A percentile compares a stretch with the other conserved stretches of the same genome.
Evolutionary conservation across 352 stramenopile genomes (phyloP).

Genomic region (Pythium biforme): DNA sequence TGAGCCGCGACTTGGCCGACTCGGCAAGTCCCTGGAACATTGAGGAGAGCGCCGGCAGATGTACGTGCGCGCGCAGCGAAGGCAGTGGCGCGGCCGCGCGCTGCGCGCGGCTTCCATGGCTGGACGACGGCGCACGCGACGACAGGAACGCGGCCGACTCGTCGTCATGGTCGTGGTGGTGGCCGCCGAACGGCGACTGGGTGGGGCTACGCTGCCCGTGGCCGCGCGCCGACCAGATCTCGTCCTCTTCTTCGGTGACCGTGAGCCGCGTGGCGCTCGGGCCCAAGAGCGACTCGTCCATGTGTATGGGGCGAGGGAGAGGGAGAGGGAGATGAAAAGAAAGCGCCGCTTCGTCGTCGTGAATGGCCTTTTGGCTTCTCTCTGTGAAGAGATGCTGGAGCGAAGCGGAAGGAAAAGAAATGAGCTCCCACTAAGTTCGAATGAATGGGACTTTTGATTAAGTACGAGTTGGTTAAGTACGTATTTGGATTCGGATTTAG

Average conservation of each 20-base stretch:
- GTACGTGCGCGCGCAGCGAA: slow-evolving; percentile 63
- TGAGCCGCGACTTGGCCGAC: slow-evolving; percentile 46
- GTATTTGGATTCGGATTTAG: slow-evolving; percentile 1
- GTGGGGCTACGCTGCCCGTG: slow-evolving; percentile 4
- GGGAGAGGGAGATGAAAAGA: background rate
- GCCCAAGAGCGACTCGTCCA: slow-evolving; percentile 70
- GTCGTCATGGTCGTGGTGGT: slow-evolving; percentile 11
- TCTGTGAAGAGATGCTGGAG: background rate
- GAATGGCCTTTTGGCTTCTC: background rate
- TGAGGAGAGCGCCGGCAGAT: slow-evolving; percentile 76
- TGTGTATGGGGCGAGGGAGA: slow-evolving; percentile 16
- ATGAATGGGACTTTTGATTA: slow-evolving; percentile 1
- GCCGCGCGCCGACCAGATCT: slow-evolving; percentile 73
- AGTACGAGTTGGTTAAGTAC: background rate
- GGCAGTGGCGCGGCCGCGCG: slow-evolving; percentile 36
- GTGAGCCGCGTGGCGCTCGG: slow-evolving; percentile 22
- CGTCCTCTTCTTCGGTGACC: slow-evolving; percentile 63
- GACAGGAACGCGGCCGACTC: slow-evolving; percentile 23
- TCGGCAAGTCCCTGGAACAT: slow-evolving; percentile 69
- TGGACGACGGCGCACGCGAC: background rate
- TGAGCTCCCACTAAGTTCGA: background rate
- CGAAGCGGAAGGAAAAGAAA: background rate
- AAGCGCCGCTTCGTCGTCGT: slow-evolving; percentile 11
- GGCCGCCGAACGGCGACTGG: slow-evolving; percentile 21
- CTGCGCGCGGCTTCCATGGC: background rate